Percentiles rank a stretch among this genome's conserved stretches.
These are phyloP conservation scores for Lepiota subincarnata DNA, from an alignment of 768 basidiomycete species.

Conservation along the genomic window DNA sequence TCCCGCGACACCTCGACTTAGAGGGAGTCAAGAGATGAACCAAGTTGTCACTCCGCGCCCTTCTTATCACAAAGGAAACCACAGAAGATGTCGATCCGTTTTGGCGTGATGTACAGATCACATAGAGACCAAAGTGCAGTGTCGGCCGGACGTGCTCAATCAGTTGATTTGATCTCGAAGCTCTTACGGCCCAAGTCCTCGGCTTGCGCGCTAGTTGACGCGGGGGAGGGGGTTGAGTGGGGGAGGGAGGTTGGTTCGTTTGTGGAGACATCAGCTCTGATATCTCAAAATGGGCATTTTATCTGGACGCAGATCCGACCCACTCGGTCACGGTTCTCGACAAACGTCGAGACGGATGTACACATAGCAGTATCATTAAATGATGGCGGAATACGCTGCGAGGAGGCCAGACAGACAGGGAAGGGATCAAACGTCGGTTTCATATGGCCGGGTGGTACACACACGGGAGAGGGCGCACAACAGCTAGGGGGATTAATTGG, in stretches of 20 bases:
- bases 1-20: constrained; percentile 1
- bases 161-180: background rate
- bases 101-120: constrained; percentile 4
- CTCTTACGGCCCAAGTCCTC: background rate
- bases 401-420: background rate
- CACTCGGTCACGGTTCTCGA: background rate
- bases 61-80: background rate
- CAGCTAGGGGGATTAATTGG: background rate
- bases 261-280: constrained; percentile 5
- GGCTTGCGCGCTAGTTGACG: constrained; percentile 1
- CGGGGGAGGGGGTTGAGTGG: too few relatives aligned
- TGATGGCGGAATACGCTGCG: background rate
- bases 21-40: too few relatives aligned
- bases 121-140: constrained; percentile 1
- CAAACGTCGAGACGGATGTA: background rate
- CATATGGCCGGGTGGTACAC: too few relatives aligned
- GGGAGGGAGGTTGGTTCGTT: constrained; percentile 4
- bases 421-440: background rate
- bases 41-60: background rate
- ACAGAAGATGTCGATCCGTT: constrained; percentile 4
- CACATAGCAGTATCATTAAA: background rate
- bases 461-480: too few relatives aligned
- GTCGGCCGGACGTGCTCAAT: background rate
- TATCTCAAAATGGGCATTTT: constrained; percentile 5
- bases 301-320: constrained; percentile 1